Percentiles rank a stretch among this genome's conserved stretches.
These are phyloP conservation scores for Cladosporium sp. DNA, from an alignment of 2,329 filamentous ascomycete species.

Conservation along the genomic window DNA sequence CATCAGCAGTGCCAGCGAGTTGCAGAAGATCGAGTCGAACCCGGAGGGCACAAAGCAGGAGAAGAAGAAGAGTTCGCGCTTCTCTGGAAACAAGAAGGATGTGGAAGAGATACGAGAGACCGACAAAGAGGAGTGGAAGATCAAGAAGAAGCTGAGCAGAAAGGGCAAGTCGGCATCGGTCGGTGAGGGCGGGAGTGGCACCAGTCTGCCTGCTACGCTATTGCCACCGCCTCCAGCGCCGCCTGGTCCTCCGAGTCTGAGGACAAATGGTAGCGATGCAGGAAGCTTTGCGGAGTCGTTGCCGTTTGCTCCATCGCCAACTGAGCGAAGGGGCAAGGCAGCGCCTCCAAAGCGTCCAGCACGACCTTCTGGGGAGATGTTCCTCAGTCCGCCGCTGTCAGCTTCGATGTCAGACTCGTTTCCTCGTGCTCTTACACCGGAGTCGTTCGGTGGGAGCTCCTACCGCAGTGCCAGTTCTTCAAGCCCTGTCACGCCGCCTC, in stretches of 20 bases:
- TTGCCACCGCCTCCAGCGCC: slow-evolving; percentile 17
- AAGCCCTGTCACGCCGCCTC: slow-evolving; percentile 17
- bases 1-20: slow-evolving; percentile 5
- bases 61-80: slow-evolving; percentile 14
- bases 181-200: slow-evolving; percentile 10
- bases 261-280: slow-evolving; percentile 7
- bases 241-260: slow-evolving; percentile 6
- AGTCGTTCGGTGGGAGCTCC: slow-evolving; percentile 10
- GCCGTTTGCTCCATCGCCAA: neutral
- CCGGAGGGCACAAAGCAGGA: neutral
- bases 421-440: slow-evolving; percentile 15
- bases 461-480: slow-evolving; percentile 13
- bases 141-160: slow-evolving; percentile 8
- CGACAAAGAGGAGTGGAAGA: slow-evolving; percentile 17
- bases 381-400: slow-evolving; percentile 22
- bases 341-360: slow-evolving; percentile 29
- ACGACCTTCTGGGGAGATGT: slow-evolving; percentile 27
- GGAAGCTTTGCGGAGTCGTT: slow-evolving; percentile 17
- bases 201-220: slow-evolving; percentile 12
- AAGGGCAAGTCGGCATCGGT: slow-evolving; percentile 5
- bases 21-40: slow-evolving; percentile 9
- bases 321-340: slow-evolving; percentile 26
- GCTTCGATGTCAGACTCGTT: slow-evolving; percentile 14
- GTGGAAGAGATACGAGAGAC: slow-evolving; percentile 18
- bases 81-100: slow-evolving; percentile 11